A percentile compares a stretch with the other conserved stretches of the same genome.
Evolutionary conservation across 208 protist genomes (phyloP).

Genomic region (Endotrypanum monterogeii): DNA sequence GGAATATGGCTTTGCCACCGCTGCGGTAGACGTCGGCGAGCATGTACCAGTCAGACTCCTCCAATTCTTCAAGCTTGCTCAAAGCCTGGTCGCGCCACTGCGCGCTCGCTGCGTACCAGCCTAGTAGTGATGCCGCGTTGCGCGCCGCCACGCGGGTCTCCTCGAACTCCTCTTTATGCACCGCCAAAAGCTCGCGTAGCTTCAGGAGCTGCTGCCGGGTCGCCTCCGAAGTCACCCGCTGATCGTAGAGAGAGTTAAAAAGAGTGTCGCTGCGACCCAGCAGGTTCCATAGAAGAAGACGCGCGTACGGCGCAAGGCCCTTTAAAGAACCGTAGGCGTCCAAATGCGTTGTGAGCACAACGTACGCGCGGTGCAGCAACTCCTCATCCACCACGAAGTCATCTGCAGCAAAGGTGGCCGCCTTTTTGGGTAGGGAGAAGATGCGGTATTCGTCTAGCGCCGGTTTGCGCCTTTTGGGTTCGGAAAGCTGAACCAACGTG

Average conservation of each 20-base stretch:
- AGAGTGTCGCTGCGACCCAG: conserved; percentile 63
- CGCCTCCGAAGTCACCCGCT: conserved; percentile 22
- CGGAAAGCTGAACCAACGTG: conserved; percentile 75
- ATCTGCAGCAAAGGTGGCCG: conserved; percentile 68
- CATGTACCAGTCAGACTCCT: conserved; percentile 76
- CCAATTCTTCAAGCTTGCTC: conserved; percentile 50
- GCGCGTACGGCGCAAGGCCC: conserved; percentile 68
- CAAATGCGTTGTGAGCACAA: conserved; percentile 64
- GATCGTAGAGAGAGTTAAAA: conserved; percentile 53
- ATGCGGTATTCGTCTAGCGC: conserved; percentile 84
- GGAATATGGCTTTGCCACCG: conserved; percentile 53
- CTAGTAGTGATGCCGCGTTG: conserved; percentile 55
- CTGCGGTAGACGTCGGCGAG: conserved; percentile 53
- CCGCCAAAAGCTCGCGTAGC: conserved; percentile 26
- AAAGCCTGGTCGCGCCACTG: conserved; percentile 86
- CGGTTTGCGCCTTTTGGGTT: conserved; percentile 69
- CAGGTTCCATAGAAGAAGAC: conserved; percentile 70
- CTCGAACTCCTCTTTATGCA: conserved; percentile 34
- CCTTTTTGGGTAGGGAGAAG: conserved; percentile 85
- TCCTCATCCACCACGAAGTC: conserved; percentile 90
- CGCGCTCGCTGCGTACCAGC: conserved; percentile 81
- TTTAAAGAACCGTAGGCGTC: conserved; percentile 72
- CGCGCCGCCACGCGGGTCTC: conserved; percentile 43
- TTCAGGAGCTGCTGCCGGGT: conserved; percentile 32
- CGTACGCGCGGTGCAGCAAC: conserved; percentile 68